Evolutionary conservation across 345 rosid genomes (phyloP).

Genomic region (Gossypium stocksii): DNA sequence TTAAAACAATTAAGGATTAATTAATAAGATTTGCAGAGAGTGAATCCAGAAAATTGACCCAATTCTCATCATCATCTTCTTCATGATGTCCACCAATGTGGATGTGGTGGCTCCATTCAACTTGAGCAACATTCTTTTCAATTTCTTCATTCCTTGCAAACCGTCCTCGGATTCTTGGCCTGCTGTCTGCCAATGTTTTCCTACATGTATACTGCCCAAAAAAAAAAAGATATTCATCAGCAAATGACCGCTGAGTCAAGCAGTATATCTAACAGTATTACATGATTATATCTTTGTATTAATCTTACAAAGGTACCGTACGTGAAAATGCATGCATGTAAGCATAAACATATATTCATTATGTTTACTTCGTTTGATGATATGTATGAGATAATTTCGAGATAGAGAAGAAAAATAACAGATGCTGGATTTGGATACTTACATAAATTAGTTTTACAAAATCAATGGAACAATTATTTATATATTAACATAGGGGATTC

Average conservation of each 20-base stretch:
- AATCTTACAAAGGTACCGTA: too few species aligned
- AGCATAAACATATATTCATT: too few species aligned
- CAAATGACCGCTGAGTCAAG: too few species aligned
- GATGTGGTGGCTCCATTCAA: constrained; percentile 37
- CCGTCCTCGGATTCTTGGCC: constrained; percentile 92
- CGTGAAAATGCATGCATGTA: too few species aligned
- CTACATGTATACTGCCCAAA: constrained; percentile 73
- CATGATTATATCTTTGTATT: too few species aligned
- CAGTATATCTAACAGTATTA: too few species aligned
- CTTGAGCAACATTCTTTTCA: constrained; percentile 37
- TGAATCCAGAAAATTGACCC: constrained; percentile 63
- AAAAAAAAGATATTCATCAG: neutral
- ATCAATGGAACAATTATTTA: too few species aligned
- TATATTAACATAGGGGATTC: neutral
- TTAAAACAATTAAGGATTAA: constrained; percentile 25
- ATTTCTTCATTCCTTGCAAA: constrained; percentile 82
- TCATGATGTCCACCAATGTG: constrained; percentile 26
- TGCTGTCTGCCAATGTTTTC: constrained; percentile 91
- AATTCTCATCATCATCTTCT: constrained; percentile 58
- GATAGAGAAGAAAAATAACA: too few species aligned
- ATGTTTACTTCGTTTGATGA: too few species aligned
- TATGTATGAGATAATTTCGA: too few species aligned
- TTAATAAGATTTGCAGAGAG: constrained; percentile 45
- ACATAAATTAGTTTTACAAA: too few species aligned
- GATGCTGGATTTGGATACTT: too few species aligned